Evolutionary conservation across 139 green algal species (phyloP), one percentile per base, ranked within the genome.

Genomic region (Astrephomene gubernaculifera): DNA sequence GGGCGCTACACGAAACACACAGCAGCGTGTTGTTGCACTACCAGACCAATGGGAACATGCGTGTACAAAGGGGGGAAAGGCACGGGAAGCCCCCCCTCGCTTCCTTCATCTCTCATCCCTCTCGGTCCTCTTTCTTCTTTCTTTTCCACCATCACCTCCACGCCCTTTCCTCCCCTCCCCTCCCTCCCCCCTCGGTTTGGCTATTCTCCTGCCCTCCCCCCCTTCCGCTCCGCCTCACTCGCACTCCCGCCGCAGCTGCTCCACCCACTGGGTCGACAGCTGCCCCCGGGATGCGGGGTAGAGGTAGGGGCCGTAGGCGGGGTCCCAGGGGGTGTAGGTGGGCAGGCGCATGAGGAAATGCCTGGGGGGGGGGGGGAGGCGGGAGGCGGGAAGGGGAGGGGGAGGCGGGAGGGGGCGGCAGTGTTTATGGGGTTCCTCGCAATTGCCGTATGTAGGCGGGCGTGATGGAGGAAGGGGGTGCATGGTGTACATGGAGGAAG

Each of bases 201-300:
- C n/a, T n/a, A n/a, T n/a, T n/a, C n/a, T n/a, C n/a, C n/a, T n/a
- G n/a, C n/a, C n/a, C n/a, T n/a, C n/a, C n/a, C n/a, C n/a, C n/a
- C n/a, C n/a, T n/a, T n/a, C n/a, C n/a, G 29, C 29, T 19, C 14
- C 9, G n/a, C 22, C 74, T 49, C 35, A 82, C 74, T 52, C 57
- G 54, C 75, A 83, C 27, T 83, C 75, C 33, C 39, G 39, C 61
- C 41, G 41, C 17, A 83, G 75, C 75, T 83, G 57, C 60, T 57
- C 0, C 21, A 72, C 7, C 75, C 75, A 83, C 24, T 60, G 31
- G 27, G 10, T 14, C 21, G 75, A 72, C 39, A 83, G 57, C 27
- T 8, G 27, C 3, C 75, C 75, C 7, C 54, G 27, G 0, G 35
- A 14, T 27, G 36, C 39, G 21, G 75, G 75, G 57, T 72, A 72